A percentile compares a stretch with the other conserved stretches of the same genome.
Conservation (phyloP, 2,329 filamentous ascomycete genomes). For the Coccinonectria pachysandricola region DNA sequence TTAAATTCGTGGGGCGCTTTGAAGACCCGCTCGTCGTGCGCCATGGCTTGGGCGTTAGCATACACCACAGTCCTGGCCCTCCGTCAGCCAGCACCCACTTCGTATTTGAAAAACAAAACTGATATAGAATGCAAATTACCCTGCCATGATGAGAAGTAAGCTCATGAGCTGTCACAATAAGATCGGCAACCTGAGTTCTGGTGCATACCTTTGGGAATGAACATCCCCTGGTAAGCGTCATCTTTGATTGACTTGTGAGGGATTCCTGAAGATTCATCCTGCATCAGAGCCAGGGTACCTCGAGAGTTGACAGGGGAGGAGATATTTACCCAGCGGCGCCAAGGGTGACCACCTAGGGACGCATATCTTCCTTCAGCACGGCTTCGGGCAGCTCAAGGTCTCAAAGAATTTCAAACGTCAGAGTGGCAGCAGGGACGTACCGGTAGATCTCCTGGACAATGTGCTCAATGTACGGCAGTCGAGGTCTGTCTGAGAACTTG, state of each 20-base stretch:
- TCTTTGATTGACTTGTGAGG: slow-evolving; percentile 45
- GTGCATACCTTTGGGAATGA: slow-evolving; percentile 40
- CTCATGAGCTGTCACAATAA: no score
- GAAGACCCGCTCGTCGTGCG: slow-evolving; percentile 31
- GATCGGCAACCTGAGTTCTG: no score
- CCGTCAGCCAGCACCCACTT: slow-evolving; percentile 3
- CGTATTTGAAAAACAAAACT: slow-evolving; percentile 1
- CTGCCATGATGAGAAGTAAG: slow-evolving; percentile 9
- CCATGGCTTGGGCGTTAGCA: slow-evolving; percentile 34
- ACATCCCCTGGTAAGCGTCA: slow-evolving; percentile 46
- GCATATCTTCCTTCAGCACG: slow-evolving; percentile 1
- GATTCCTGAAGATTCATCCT: slow-evolving; percentile 23
- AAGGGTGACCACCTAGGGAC: slow-evolving; percentile 28
- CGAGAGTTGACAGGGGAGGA: slow-evolving; percentile 1
- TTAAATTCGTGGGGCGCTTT: slow-evolving; percentile 32
- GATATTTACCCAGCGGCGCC: slow-evolving; percentile 30
- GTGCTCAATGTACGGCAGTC: slow-evolving; percentile 32
- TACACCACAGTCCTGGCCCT: slow-evolving; percentile 25
- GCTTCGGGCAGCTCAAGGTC: neutral
- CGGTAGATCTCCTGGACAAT: slow-evolving; percentile 36
- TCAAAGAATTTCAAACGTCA: neutral
- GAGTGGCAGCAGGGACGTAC: slow-evolving; percentile 4
- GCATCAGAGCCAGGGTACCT: slow-evolving; percentile 5
- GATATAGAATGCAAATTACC: slow-evolving; percentile 13
- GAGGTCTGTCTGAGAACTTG: slow-evolving; percentile 31